Percentiles rank a stretch among this genome's conserved stretches.
Evolutionary conservation across 768 basidiomycete genomes (phyloP).

Genomic region (Xerocomellus amylosporus): DNA sequence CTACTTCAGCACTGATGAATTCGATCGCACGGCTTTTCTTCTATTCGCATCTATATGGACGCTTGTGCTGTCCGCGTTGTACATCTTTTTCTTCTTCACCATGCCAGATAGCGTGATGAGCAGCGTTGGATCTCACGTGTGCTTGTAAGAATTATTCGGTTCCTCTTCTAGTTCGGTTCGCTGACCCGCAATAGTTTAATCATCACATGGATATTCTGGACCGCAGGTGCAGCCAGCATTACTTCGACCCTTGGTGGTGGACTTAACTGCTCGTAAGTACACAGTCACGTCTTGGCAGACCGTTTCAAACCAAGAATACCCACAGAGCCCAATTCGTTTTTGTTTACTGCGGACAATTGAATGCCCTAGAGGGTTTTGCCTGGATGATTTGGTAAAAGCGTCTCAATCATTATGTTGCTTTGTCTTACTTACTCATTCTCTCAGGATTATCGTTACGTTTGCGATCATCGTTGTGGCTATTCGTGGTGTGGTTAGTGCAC

Average conservation of each 20-base stretch:
- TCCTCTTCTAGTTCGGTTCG: neutral
- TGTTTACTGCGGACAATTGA: constrained; percentile 72
- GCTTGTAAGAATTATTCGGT: constrained; percentile 48
- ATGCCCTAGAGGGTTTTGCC: constrained; percentile 70
- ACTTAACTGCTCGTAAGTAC: constrained; percentile 60
- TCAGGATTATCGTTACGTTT: constrained; percentile 64
- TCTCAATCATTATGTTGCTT: neutral
- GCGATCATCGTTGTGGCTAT: constrained; percentile 55
- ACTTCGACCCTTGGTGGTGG: constrained; percentile 67
- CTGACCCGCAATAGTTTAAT: constrained; percentile 43
- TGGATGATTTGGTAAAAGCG: constrained; percentile 65
- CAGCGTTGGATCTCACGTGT: constrained; percentile 60
- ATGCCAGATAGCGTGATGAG: constrained; percentile 48
- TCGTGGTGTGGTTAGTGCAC: constrained; percentile 56
- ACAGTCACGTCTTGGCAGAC: neutral
- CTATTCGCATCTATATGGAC: constrained; percentile 78
- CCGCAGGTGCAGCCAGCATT: constrained; percentile 67
- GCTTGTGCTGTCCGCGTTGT: constrained; percentile 49
- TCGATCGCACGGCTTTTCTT: constrained; percentile 63
- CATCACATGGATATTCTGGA: constrained; percentile 78
- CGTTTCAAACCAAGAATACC: neutral
- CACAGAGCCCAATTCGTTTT: constrained; percentile 42
- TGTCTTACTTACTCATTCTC: neutral
- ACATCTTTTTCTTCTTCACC: constrained; percentile 53
- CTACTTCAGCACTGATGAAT: constrained; percentile 45